Evolutionary conservation across 371 early-diverging fungal genomes (phyloP), one percentile per base, ranked within the genome.

Genomic region (Sporodiniella umbellata): DNA sequence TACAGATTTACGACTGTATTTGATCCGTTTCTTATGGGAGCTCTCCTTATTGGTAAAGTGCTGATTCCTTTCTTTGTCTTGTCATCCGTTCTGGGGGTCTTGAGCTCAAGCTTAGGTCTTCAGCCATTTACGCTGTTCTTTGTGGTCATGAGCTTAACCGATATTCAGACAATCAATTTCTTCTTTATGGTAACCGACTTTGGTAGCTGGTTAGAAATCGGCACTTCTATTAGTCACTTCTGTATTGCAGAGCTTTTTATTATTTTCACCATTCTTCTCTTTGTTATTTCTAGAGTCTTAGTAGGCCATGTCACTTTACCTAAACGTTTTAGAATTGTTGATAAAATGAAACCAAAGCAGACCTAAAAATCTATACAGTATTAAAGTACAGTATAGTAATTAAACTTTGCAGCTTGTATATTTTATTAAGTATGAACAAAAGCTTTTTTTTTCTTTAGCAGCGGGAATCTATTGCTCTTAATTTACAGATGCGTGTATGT

Each of bases 141-240:
- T 55, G 58, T 90, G 25, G 93, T 90, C 15, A 70, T 96, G 44
- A 79, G 85, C 31, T 89, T 92, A 8, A 88, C 90, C 1, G 98
- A 97, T 66, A 75, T 95, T 2, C 92, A 93, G 83, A 95, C 98
- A 0, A 81, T 97, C 51, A 92, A 94, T 70, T 97, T 97, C 57
- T 97, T 97, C 65, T 97, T 87, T 60, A 74, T 94, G 47, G 96
- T 97, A 5, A 68, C 86, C 17, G 96, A 96, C 64, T 80, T 85
- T 56, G 98, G 98, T 23, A 86, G 87, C 46, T 96, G 98, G 98
- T 75, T 97, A 23, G 98, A 96, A 63, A 96, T 97, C 55, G 98
- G 96, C n/a, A 93, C 93, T 28, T 88, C 89, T 42, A 95, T 97
- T 58, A 88, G 88, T 52, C 92, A 92, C 52, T 92, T 89, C 60